Conservation (phyloP, 306 rosid species). For the Abrus precatorius region DNA sequence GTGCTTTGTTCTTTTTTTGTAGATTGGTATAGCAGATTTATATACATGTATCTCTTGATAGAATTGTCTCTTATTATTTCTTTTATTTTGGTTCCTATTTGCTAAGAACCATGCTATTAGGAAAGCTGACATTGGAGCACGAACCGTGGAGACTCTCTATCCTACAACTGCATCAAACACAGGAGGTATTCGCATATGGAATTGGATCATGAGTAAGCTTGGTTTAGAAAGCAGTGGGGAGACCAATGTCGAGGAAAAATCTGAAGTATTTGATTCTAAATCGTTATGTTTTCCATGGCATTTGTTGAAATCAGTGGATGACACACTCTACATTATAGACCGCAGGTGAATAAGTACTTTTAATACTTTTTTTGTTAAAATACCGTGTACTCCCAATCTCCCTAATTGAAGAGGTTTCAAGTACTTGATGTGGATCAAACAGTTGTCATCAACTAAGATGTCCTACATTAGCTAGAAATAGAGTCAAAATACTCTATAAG, state of each 20-base stretch:
- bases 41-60: constrained; percentile 12
- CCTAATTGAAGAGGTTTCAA: background rate
- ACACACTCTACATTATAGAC: constrained; percentile 64
- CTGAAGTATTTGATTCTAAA: constrained; percentile 63
- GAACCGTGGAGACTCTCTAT: constrained; percentile 74
- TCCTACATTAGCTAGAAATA: too few relatives aligned
- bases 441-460: too few relatives aligned
- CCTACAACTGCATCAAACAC: constrained; percentile 59
- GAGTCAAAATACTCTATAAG: too few relatives aligned
- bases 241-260: constrained; percentile 52
- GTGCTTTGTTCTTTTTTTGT: constrained; percentile 3
- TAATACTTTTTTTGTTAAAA: constrained; percentile 13
- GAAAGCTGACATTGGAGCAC: constrained; percentile 81
- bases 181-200: constrained; percentile 64
- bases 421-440: background rate
- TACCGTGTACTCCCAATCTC: background rate
- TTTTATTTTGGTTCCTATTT: constrained; percentile 47
- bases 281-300: constrained; percentile 89
- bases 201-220: constrained; percentile 70
- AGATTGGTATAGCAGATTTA: constrained; percentile 6
- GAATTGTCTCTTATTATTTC: constrained; percentile 46
- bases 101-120: constrained; percentile 91
- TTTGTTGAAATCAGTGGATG: constrained; percentile 73
- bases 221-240: constrained; percentile 62
- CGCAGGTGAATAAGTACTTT: constrained; percentile 64